Percentiles rank a stretch among this genome's conserved stretches.
Evolutionary conservation across 1,139 yeast genomes (phyloP).

Genomic region (Debaryomyces sp.): DNA sequence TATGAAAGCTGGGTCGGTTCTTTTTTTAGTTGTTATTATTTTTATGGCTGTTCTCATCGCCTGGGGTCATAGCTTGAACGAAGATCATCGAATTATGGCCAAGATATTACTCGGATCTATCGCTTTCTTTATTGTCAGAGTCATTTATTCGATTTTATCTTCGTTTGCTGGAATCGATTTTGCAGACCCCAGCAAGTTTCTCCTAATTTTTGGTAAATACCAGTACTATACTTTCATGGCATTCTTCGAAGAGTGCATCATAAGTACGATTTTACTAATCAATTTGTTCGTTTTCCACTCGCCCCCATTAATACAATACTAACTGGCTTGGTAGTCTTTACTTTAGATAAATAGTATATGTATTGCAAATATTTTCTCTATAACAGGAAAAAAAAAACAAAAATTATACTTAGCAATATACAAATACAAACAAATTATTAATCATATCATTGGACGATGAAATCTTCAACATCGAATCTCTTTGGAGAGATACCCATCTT

Average conservation of each 20-base stretch:
- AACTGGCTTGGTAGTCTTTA: background rate
- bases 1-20: background rate
- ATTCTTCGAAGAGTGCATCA: conserved; percentile 14
- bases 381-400: conserved; percentile 4
- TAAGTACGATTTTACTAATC: background rate
- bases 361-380: conserved; percentile 5
- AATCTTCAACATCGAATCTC: conserved; percentile 39
- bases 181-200: conserved; percentile 16
- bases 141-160: conserved; percentile 17
- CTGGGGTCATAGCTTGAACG: background rate
- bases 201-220: conserved; percentile 22
- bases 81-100: background rate
- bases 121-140: conserved; percentile 16
- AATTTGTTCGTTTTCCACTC: background rate
- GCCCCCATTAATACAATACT: background rate
- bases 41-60: background rate
- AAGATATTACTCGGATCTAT: conserved; percentile 9
- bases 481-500: conserved; percentile 55
- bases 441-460: conserved; percentile 20
- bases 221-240: conserved; percentile 23
- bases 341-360: background rate
- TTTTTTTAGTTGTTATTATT: background rate
- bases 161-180: conserved; percentile 19
- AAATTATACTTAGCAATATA: conserved; percentile 1
- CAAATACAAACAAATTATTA: conserved; percentile 3